A percentile compares a stretch with the other conserved stretches of the same genome.
Evolutionary conservation across 2,329 filamentous ascomycete genomes (phyloP).

Genomic region (Fusarium haematococcum): DNA sequence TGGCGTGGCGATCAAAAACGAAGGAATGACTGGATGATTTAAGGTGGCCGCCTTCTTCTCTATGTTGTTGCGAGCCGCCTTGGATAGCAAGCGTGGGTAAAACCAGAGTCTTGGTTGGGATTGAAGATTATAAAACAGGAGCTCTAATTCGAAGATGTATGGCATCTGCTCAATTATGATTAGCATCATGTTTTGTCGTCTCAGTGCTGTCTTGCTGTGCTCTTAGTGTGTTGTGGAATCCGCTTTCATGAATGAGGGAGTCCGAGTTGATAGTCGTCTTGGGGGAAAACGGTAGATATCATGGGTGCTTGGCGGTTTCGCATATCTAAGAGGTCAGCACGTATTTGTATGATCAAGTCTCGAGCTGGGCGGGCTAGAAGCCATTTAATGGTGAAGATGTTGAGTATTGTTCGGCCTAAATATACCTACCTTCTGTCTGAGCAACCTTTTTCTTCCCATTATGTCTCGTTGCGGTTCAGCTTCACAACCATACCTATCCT

Average conservation of each 20-base stretch:
- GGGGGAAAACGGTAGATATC: background rate
- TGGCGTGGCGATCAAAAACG: conserved; percentile 30
- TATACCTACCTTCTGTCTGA: background rate
- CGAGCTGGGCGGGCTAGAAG: background rate
- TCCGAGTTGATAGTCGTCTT: background rate
- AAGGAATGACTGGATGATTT: conserved; percentile 21
- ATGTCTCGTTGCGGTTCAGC: background rate
- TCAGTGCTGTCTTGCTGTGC: background rate
- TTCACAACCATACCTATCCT: background rate
- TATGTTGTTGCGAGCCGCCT: conserved; percentile 1
- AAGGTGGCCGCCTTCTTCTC: conserved; percentile 1
- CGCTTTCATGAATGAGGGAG: background rate
- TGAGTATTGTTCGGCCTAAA: background rate
- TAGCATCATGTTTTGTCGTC: too few species aligned
- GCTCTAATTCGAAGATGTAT: background rate
- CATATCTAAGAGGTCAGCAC: background rate
- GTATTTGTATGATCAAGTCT: background rate
- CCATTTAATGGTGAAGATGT: background rate
- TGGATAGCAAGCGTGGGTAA: conserved; percentile 19
- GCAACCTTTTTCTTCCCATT: background rate
- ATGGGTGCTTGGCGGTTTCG: background rate
- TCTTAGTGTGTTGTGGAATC: background rate
- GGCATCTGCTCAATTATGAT: background rate
- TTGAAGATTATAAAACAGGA: conserved; percentile 8
- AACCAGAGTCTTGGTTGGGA: background rate